Percentiles rank a stretch among this genome's conserved stretches.
phyloP scores from a whole-genome alignment of 179 eudicot species.

The Spinacia oleracea region DNA sequence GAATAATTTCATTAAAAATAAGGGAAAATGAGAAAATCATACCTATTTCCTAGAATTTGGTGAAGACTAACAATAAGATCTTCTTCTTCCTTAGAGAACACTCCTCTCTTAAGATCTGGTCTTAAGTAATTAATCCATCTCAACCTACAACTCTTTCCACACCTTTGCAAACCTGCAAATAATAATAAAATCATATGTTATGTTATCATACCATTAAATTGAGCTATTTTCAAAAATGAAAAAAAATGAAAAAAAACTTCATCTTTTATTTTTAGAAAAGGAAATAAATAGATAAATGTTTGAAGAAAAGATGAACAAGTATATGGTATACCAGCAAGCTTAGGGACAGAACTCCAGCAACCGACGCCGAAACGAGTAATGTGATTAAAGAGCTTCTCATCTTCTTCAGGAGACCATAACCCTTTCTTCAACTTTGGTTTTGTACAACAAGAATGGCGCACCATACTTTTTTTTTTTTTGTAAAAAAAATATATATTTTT shows the following conservation, averaged over 20 bases:
- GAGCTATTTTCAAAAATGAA: background rate
- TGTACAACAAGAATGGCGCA: conserved; percentile 53
- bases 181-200: background rate
- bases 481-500: too few relatives aligned
- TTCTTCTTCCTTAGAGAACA: conserved; percentile 85
- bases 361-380: conserved; percentile 75
- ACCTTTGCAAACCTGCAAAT: conserved; percentile 77
- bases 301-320: background rate
- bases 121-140: conserved; percentile 95
- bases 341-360: conserved; percentile 94
- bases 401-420: conserved; percentile 49
- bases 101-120: conserved; percentile 95
- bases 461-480: conserved; percentile 38
- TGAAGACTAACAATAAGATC: conserved; percentile 69
- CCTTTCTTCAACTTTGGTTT: conserved; percentile 83
- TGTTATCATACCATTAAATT: too few relatives aligned
- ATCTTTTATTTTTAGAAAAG: too few relatives aligned
- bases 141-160: conserved; percentile 93
- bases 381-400: conserved; percentile 56
- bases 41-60: conserved; percentile 89
- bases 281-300: background rate
- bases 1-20: too few relatives aligned
- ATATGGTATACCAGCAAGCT: conserved; percentile 51
- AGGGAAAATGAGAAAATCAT: too few relatives aligned
- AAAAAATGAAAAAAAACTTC: background rate